These are phyloP conservation scores for Moricandia moricandioides DNA, from an alignment of 345 rosid species.

Conservation along the genomic window DNA sequence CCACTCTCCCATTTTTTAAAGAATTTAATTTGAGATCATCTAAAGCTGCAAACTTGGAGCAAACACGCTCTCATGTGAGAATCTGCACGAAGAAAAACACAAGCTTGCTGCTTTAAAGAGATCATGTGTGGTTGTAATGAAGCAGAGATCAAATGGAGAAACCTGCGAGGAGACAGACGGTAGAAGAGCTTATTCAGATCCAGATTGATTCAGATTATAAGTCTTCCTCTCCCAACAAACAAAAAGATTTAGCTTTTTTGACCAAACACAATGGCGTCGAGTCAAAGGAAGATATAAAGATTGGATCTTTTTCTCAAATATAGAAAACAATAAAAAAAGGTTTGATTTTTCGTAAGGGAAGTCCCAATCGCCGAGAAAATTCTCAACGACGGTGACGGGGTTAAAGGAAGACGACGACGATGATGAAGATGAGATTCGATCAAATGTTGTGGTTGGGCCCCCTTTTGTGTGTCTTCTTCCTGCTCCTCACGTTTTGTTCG, in stretches of 20 bases:
- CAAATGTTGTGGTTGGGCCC: constrained; percentile 24
- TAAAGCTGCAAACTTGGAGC: constrained; percentile 24
- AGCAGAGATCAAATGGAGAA: neutral
- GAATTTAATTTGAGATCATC: too few species aligned
- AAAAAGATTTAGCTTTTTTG: constrained; percentile 18
- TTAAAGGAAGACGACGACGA: constrained; percentile 24
- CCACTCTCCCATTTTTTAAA: constrained; percentile 92
- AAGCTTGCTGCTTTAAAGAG: constrained; percentile 2
- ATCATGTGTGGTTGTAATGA: neutral
- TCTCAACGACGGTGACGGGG: constrained; percentile 35
- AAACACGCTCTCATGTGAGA: constrained; percentile 32
- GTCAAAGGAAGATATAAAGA: constrained; percentile 10
- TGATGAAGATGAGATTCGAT: constrained; percentile 4
- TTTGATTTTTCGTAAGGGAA: constrained; percentile 22
- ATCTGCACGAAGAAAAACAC: constrained; percentile 18
- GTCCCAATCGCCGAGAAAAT: constrained; percentile 33
- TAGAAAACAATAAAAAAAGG: neutral
- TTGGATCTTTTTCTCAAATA: constrained; percentile 14
- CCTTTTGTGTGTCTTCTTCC: constrained; percentile 18
- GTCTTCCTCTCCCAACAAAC: constrained; percentile 19
- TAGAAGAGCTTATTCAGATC: constrained; percentile 37
- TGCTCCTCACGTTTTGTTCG: constrained; percentile 42
- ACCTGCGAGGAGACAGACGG: constrained; percentile 22
- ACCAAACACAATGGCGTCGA: constrained; percentile 31
- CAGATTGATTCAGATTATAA: constrained; percentile 33